Evolutionary conservation across 768 basidiomycete species (phyloP).

Genomic region (Lentinula boryana): DNA sequence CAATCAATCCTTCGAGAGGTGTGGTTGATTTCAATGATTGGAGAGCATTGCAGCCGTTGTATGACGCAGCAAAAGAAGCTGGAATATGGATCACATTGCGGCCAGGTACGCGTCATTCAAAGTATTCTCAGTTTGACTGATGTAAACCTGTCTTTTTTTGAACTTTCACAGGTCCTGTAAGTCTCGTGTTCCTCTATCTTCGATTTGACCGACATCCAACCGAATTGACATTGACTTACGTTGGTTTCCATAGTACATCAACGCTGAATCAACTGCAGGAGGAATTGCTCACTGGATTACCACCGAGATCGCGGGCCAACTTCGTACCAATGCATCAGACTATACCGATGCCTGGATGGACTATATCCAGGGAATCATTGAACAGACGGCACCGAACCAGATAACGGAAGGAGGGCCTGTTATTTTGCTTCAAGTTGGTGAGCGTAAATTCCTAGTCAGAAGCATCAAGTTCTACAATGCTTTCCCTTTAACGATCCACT

Average conservation of each 20-base stretch:
- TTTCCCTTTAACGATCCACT: not conserved
- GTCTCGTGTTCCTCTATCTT: slow-evolving; percentile 8
- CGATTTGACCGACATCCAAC: not conserved
- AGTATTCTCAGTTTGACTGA: not conserved
- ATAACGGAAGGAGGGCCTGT: slow-evolving; percentile 71
- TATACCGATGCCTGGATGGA: slow-evolving; percentile 66
- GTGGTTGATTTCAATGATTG: slow-evolving; percentile 70
- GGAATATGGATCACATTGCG: slow-evolving; percentile 78
- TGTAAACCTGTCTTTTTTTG: not conserved
- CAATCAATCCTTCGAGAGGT: slow-evolving; percentile 69
- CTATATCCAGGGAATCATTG: slow-evolving; percentile 64
- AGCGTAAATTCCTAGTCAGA: not conserved
- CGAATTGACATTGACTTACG: not conserved
- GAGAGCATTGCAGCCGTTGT: slow-evolving; percentile 64
- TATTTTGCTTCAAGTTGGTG: slow-evolving; percentile 41
- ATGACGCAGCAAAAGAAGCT: slow-evolving; percentile 64
- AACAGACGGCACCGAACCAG: slow-evolving; percentile 56
- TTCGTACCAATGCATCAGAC: slow-evolving; percentile 72
- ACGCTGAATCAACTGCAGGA: slow-evolving; percentile 57
- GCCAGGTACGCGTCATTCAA: slow-evolving; percentile 45
- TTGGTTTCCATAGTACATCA: slow-evolving; percentile 47
- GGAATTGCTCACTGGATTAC: slow-evolving; percentile 55
- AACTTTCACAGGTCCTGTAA: slow-evolving; percentile 29
- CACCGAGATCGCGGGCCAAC: slow-evolving; percentile 46
- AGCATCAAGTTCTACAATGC: too few species aligned